Conservation (phyloP, 2,329 filamentous ascomycete genomes). For the Fonsecaea pedrosoi region DNA sequence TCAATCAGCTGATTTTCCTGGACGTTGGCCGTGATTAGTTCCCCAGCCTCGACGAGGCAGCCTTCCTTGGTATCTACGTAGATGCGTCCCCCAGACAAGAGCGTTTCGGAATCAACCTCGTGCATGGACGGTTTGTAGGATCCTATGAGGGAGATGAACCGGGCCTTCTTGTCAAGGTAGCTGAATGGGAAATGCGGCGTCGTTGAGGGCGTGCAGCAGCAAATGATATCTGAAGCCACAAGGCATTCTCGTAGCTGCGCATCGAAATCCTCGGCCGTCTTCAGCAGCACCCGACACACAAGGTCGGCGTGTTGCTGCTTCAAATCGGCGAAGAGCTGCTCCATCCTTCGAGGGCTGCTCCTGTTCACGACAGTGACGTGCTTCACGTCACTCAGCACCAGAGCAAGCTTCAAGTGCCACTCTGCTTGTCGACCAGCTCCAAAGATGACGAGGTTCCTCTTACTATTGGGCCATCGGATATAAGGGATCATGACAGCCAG, state of each 20-base stretch:
- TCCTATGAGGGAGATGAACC: constrained; percentile 60
- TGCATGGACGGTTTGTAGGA: constrained; percentile 63
- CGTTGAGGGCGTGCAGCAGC: constrained; percentile 57
- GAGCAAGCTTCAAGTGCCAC: constrained; percentile 57
- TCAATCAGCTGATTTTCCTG: constrained; percentile 50
- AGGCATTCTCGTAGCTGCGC: constrained; percentile 43
- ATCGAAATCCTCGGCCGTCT: constrained; percentile 65
- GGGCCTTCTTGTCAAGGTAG: constrained; percentile 47
- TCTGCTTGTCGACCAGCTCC: constrained; percentile 58
- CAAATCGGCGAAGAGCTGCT: constrained; percentile 48
- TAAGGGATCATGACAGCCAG: constrained; percentile 67
- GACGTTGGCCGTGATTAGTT: constrained; percentile 52
- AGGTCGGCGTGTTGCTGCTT: constrained; percentile 48
- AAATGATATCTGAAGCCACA: constrained; percentile 52
- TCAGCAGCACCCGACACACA: constrained; percentile 51
- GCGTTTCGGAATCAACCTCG: constrained; percentile 55
- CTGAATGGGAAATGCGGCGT: constrained; percentile 51
- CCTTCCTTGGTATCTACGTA: constrained; percentile 68
- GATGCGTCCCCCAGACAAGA: constrained; percentile 64
- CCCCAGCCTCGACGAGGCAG: constrained; percentile 42
- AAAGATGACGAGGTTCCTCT: constrained; percentile 50
- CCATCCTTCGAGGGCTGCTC: constrained; percentile 62
- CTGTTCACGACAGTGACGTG: constrained; percentile 81
- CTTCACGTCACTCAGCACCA: constrained; percentile 60
- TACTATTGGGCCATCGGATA: constrained; percentile 24